Conservation (phyloP, 306 rosid species). For the Aeschynomene evenia region DNA sequence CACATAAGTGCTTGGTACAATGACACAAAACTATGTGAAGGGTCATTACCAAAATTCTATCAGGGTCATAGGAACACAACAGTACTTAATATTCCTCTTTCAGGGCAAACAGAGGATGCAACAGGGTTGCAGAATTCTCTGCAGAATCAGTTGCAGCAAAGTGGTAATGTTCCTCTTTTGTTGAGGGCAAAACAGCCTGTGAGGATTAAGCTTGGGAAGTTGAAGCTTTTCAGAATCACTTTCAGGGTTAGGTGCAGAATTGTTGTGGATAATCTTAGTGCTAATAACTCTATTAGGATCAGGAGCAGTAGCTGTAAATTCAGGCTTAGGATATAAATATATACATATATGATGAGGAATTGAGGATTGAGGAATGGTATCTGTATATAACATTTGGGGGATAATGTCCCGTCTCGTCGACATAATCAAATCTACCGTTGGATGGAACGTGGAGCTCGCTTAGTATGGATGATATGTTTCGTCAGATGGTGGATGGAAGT, state of each 20-base stretch:
- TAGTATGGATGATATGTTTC: too few relatives aligned
- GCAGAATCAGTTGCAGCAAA: conserved; percentile 32
- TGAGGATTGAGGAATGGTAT: too few relatives aligned
- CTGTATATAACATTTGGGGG: too few relatives aligned
- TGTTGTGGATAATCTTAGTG: conserved; percentile 46
- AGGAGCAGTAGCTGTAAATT: conserved; percentile 37
- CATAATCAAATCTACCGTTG: too few relatives aligned
- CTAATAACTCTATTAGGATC: conserved; percentile 37
- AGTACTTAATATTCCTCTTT: conserved; percentile 41
- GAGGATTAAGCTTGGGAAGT: conserved; percentile 65
- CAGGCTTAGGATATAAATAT: conserved; percentile 33
- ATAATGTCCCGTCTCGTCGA: too few relatives aligned
- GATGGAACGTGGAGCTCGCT: too few relatives aligned
- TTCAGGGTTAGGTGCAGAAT: conserved; percentile 61
- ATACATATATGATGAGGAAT: too few relatives aligned
- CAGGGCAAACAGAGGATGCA: conserved; percentile 53
- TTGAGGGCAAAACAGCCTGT: conserved; percentile 69
- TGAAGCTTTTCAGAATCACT: conserved; percentile 60
- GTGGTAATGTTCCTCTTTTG: conserved; percentile 48
- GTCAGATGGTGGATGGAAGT: too few relatives aligned
- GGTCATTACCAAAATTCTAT: conserved; percentile 70
- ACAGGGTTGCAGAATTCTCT: conserved; percentile 23
- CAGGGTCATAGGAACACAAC: conserved; percentile 83
- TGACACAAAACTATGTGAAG: conserved; percentile 53
- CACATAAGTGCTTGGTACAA: conserved; percentile 57